Evolutionary conservation across 1,139 yeast species (phyloP).

Genomic region (Lodderomyces pseudojiufengensis): DNA sequence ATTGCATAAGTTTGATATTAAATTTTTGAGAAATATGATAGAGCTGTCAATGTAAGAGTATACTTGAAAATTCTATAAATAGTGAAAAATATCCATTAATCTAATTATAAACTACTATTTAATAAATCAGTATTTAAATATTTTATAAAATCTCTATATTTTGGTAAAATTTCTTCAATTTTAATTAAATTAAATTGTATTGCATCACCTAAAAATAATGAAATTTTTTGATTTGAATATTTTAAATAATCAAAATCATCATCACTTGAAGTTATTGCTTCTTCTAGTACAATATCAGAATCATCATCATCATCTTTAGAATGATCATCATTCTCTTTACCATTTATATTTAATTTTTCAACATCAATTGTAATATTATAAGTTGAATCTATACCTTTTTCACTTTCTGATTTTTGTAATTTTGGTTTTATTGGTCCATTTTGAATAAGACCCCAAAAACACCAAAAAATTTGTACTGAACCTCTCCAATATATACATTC

Average conservation of each 20-base stretch:
- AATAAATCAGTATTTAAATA: slow-evolving; percentile 36
- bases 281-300: slow-evolving; percentile 21
- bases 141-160: slow-evolving; percentile 29
- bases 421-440: slow-evolving; percentile 42
- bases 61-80: slow-evolving; percentile 29
- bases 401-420: slow-evolving; percentile 15
- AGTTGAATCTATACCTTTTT: slow-evolving; percentile 36
- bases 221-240: slow-evolving; percentile 73
- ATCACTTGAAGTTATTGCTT: slow-evolving; percentile 41
- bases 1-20: not conserved
- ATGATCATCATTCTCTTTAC: not conserved
- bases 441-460: slow-evolving; percentile 88
- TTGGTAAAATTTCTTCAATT: slow-evolving; percentile 27
- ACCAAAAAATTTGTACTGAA: slow-evolving; percentile 77
- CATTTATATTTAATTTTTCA: slow-evolving; percentile 23
- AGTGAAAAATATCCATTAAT: slow-evolving; percentile 27
- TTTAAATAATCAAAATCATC: slow-evolving; percentile 78
- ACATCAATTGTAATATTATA: slow-evolving; percentile 35
- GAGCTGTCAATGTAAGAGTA: slow-evolving; percentile 37
- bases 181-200: slow-evolving; percentile 55
- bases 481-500: slow-evolving; percentile 79
- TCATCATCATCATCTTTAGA: slow-evolving; percentile 15
- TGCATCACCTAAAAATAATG: slow-evolving; percentile 72
- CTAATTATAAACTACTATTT: slow-evolving; percentile 43
- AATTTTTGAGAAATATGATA: slow-evolving; percentile 13